phyloP scores from a whole-genome alignment of 768 basidiomycete species.

The Leccinellum albellum region DNA sequence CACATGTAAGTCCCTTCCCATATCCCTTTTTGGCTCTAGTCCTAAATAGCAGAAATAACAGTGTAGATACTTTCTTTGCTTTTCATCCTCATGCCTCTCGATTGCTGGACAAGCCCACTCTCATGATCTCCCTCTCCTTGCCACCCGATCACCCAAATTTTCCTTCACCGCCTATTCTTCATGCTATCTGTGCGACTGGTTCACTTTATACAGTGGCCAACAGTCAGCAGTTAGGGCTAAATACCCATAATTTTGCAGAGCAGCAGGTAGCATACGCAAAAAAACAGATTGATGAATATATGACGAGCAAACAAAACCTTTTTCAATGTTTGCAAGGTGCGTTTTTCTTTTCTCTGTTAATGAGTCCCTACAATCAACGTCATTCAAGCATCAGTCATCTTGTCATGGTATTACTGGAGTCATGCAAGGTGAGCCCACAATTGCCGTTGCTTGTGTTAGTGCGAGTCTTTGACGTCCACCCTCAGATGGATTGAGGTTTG shows the following conservation, averaged over 20 bases:
- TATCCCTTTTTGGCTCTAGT: background rate
- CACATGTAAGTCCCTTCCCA: constrained; percentile 51
- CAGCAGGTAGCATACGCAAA: constrained; percentile 56
- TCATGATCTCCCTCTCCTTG: constrained; percentile 60
- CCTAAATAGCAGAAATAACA: constrained; percentile 21
- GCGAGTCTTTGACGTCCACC: background rate
- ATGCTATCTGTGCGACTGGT: constrained; percentile 83
- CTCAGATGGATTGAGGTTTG: constrained; percentile 70
- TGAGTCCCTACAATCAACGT: background rate
- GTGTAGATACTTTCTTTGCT: constrained; percentile 76
- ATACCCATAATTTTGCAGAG: constrained; percentile 50
- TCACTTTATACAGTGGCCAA: constrained; percentile 69
- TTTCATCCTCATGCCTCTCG: constrained; percentile 72
- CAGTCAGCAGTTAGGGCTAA: constrained; percentile 6
- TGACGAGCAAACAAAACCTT: constrained; percentile 50
- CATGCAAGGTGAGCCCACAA: constrained; percentile 54
- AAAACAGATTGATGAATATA: constrained; percentile 44
- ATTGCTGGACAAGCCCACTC: constrained; percentile 63
- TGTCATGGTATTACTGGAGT: constrained; percentile 73
- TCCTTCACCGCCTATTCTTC: constrained; percentile 65
- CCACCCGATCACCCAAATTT: constrained; percentile 71
- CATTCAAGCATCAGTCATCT: constrained; percentile 51
- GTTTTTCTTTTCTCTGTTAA: background rate
- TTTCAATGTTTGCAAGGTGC: constrained; percentile 63
- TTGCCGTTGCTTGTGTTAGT: background rate